A percentile compares a stretch with the other conserved stretches of the same genome.
Conservation (phyloP, 2,329 filamentous ascomycete species). For the Coniochaeta sp. region DNA sequence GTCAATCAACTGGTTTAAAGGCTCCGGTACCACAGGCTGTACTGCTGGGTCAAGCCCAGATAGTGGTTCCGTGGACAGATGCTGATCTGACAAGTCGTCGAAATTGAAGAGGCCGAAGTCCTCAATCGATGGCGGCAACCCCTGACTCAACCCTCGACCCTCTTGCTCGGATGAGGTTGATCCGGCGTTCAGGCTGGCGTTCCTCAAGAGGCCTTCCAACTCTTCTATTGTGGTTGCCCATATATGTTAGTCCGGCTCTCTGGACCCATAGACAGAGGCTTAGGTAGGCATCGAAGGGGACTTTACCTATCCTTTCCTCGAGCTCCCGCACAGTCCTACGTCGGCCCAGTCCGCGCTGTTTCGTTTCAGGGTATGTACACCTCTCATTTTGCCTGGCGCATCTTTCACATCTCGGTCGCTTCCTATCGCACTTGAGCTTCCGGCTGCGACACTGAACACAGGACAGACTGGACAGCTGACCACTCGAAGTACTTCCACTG, state of each 20-base stretch:
- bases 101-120: background rate
- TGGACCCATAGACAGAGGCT: too few species aligned
- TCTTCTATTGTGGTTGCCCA: background rate
- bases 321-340: conserved; percentile 1
- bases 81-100: background rate
- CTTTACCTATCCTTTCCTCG: background rate
- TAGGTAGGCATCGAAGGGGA: too few species aligned
- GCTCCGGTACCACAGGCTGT: background rate
- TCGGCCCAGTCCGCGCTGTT: background rate
- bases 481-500: background rate
- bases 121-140: background rate
- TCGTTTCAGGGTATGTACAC: background rate
- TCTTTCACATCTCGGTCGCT: background rate
- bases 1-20: conserved; percentile 11
- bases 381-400: background rate
- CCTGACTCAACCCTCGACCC: background rate
- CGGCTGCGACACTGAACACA: background rate
- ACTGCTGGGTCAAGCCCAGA: background rate
- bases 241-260: background rate
- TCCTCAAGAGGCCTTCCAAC: background rate
- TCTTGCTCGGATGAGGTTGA: too few species aligned
- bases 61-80: background rate
- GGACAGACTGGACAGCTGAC: background rate
- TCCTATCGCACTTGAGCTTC: background rate
- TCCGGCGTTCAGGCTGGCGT: background rate